phyloP scores from a whole-genome alignment of 1,284 basidiomycete species.

The Singerocomus inundabilis region DNA sequence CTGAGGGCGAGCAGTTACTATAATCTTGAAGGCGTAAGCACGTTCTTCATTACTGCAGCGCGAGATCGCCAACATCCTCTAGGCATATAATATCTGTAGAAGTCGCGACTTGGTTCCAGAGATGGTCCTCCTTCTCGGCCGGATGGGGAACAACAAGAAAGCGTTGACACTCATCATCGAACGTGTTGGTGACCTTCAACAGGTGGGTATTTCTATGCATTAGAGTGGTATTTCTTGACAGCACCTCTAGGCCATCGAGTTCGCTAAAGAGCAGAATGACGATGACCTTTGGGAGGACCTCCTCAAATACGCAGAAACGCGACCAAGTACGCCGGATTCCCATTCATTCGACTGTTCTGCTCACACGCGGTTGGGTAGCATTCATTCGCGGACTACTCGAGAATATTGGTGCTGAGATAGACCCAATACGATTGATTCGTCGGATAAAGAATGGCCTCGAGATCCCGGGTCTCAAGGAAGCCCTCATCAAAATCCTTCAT shows the following conservation, averaged over 20 bases:
- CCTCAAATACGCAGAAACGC: slow-evolving; percentile 89
- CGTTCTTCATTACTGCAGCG: background rate
- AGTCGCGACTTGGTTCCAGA: slow-evolving; percentile 87
- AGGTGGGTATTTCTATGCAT: slow-evolving; percentile 45
- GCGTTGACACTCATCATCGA: slow-evolving; percentile 96
- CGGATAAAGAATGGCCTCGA: slow-evolving; percentile 95
- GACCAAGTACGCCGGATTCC: slow-evolving; percentile 60
- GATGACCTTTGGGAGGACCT: slow-evolving; percentile 98
- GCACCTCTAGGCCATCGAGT: slow-evolving; percentile 82
- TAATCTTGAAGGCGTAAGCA: slow-evolving; percentile 75
- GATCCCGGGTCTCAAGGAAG: slow-evolving; percentile 92
- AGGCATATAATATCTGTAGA: slow-evolving; percentile 90
- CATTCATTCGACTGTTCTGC: background rate
- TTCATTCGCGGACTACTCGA: slow-evolving; percentile 95
- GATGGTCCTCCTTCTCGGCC: slow-evolving; percentile 96
- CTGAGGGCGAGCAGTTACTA: slow-evolving; percentile 91
- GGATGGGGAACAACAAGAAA: slow-evolving; percentile 96
- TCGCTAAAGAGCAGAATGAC: slow-evolving; percentile 96
- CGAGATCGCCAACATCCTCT: slow-evolving; percentile 1
- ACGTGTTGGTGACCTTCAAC: slow-evolving; percentile 87
- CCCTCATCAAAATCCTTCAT: slow-evolving; percentile 94
- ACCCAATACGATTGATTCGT: slow-evolving; percentile 91
- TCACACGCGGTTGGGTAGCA: slow-evolving; percentile 40
- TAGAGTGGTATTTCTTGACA: background rate
- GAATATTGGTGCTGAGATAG: slow-evolving; percentile 95